A percentile compares a stretch with the other conserved stretches of the same genome.
Conservation (phyloP, 2,329 filamentous ascomycete genomes). For the Phaeosphaeria sp. region DNA sequence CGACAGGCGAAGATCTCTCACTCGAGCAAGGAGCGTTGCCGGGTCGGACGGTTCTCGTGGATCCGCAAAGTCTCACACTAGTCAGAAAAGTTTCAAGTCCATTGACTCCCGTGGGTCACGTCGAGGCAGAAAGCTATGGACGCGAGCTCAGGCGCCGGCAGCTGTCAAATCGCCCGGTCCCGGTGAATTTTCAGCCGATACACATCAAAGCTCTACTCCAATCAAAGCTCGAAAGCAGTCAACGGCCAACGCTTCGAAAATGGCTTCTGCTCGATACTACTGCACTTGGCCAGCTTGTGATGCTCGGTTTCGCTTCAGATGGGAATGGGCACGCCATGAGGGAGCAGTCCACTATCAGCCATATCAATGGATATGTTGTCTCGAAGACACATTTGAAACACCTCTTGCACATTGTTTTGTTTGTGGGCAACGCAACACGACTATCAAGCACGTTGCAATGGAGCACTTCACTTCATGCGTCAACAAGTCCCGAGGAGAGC, state of each 20-base stretch:
- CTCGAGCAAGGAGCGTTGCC: background rate
- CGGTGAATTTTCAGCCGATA: too few species aligned
- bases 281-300: background rate
- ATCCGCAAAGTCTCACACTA: background rate
- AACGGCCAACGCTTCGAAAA: too few species aligned
- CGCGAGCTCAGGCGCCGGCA: background rate
- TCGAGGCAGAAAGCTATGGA: background rate
- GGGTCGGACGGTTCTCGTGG: background rate
- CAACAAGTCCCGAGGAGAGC: background rate
- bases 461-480: slow-evolving; percentile 1
- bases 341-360: slow-evolving; percentile 2
- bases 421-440: background rate
- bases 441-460: background rate
- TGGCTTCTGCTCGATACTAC: background rate
- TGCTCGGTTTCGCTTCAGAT: background rate
- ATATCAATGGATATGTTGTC: slow-evolving; percentile 3
- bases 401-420: background rate
- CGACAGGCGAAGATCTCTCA: background rate
- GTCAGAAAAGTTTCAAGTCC: background rate
- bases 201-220: too few species aligned
- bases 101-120: background rate
- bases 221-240: too few species aligned
- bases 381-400: background rate
- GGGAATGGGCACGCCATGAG: slow-evolving; percentile 3
- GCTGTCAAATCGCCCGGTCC: too few species aligned